Base-by-base conservation (phyloP, 2,329 filamentous ascomycete species). In the Epichloe hybrida region DNA sequence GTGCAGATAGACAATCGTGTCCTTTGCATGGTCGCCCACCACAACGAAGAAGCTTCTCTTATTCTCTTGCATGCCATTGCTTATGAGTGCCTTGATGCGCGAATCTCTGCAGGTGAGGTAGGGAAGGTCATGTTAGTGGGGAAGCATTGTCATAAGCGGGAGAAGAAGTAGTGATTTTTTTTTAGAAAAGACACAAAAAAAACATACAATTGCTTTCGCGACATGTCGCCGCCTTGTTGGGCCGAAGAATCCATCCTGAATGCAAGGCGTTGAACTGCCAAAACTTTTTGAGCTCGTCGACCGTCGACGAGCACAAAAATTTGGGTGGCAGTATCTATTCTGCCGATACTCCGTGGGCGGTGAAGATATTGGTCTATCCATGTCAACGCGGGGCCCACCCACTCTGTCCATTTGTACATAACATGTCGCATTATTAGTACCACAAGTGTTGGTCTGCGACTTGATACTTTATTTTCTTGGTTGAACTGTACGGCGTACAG, bases 1-100 rank as follows among this genome's bases (percentile, higher is more conserved):
- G 71, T 97, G 90, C 53, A 78, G 77, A 64, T 96, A 83, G 58
- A 97, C 90, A 64, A 98, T 97, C 59, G 91, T 88, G 75, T 98
- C 93, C 69, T 98, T 98, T 58, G 89, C 82, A 52, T 82, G 81
- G 68, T 98, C 66, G 63, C 93, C 93, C 44, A 98, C 91, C 23
- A 98, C 83, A 52, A 98, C 88, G 69, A 98, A 94, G 74, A 98
- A 96, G 72, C 87, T 95, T 68, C 93, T 81, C 74, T 97, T 97
- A 79, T 95, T 96, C 68, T 96, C 89, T 68, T 87, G 88, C 55
- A 90, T 76, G 57, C 86, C 86, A 85, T 95, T 96, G 66, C 84
- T 81, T 63, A 96, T 91, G 60, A 96, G 81, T 67, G 89, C 84
- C 54, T 85, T 86, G 62, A 96, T 95, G 68, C 89, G 86, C 71